Conservation (phyloP, 2,329 filamentous ascomycete species). For the Colletotrichum sp. region DNA sequence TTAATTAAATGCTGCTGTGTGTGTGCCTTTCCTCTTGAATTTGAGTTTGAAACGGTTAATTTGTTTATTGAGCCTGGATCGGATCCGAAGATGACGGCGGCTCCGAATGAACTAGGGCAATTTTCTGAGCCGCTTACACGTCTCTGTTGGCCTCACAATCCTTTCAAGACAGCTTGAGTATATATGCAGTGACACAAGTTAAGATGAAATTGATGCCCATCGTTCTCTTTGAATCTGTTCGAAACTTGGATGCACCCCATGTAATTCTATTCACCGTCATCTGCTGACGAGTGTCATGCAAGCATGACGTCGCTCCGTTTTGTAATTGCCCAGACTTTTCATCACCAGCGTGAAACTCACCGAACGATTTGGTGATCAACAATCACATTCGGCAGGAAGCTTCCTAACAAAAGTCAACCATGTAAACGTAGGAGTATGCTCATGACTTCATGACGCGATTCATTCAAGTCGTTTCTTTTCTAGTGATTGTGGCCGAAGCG, state of each 20-base stretch:
- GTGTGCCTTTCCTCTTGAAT: background rate
- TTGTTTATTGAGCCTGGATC: background rate
- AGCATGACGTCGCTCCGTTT: background rate
- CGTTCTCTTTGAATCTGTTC: background rate
- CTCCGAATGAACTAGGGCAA: background rate
- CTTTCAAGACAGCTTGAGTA: background rate
- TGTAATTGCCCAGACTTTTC: background rate
- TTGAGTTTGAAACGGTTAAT: background rate
- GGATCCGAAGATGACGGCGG: background rate
- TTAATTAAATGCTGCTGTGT: background rate
- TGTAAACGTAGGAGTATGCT: background rate
- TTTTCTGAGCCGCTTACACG: background rate
- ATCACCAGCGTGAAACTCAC: too few species aligned
- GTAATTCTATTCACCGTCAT: too few species aligned
- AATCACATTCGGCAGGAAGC: background rate
- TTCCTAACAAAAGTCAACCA: background rate
- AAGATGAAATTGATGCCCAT: background rate
- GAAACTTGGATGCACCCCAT: too few species aligned
- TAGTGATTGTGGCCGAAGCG: fast-evolving
- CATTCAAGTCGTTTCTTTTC: background rate
- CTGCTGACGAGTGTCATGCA: background rate
- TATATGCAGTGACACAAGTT: too few species aligned
- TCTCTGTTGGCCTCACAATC: background rate
- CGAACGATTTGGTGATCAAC: fast-evolving
- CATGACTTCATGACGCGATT: background rate